Conservation (phyloP, 2,329 filamentous ascomycete genomes). For the Colletotrichum costaricense region DNA sequence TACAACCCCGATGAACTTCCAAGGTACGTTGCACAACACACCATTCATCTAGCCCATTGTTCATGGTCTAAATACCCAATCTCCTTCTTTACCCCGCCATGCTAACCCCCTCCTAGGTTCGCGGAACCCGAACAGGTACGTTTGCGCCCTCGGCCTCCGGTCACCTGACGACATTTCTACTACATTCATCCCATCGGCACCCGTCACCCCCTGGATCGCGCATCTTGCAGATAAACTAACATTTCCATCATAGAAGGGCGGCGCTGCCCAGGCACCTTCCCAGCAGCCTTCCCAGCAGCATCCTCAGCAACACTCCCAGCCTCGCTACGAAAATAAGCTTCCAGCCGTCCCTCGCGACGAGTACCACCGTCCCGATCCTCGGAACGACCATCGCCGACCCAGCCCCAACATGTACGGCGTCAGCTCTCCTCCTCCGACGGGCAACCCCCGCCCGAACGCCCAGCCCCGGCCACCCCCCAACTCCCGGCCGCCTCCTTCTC, state of each 20-base stretch:
- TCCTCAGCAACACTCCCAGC: slow-evolving; percentile 36
- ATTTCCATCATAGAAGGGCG: slow-evolving; percentile 35
- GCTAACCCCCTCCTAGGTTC: slow-evolving; percentile 62
- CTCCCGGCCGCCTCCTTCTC: slow-evolving; percentile 74
- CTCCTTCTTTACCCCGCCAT: slow-evolving; percentile 31
- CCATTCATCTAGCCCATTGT: slow-evolving; percentile 28
- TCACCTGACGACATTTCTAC: slow-evolving; percentile 16
- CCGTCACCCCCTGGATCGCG: slow-evolving; percentile 38
- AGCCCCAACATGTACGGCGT: slow-evolving; percentile 52
- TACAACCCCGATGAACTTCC: slow-evolving; percentile 96
- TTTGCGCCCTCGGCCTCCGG: slow-evolving; percentile 21
- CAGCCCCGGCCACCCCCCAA: slow-evolving; percentile 65
- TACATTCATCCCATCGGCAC: slow-evolving; percentile 6
- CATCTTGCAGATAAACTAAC: slow-evolving; percentile 23
- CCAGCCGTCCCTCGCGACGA: slow-evolving; percentile 51
- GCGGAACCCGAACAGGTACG: slow-evolving; percentile 79
- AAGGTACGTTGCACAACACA: slow-evolving; percentile 70
- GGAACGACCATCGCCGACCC: slow-evolving; percentile 26
- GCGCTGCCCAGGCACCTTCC: slow-evolving; percentile 34
- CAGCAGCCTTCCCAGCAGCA: slow-evolving; percentile 33
- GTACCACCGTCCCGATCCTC: slow-evolving; percentile 40
- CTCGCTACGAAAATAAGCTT: slow-evolving; percentile 62
- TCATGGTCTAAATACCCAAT: slow-evolving; percentile 1
- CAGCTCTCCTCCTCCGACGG: slow-evolving; percentile 63
- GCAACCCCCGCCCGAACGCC: slow-evolving; percentile 53